Evolutionary conservation across 1,139 yeast genomes (phyloP).

Genomic region (Geotrichum histeridarum): DNA sequence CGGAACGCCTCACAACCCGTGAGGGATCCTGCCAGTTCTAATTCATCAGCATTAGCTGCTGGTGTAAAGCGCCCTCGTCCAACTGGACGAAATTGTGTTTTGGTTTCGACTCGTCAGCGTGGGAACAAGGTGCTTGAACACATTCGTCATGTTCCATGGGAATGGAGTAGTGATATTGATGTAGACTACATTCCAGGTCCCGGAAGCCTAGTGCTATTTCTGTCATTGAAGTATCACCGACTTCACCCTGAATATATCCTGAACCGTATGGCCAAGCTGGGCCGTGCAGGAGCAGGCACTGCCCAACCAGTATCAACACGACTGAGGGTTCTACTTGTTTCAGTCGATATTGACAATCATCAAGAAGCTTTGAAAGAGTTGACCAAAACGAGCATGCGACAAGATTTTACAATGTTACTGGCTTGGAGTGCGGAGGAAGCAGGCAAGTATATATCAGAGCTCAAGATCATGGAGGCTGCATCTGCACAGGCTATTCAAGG

Average conservation of each 20-base stretch:
- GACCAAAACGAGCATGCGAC: conserved; percentile 63
- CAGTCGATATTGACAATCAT: conserved; percentile 74
- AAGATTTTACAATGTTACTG: conserved; percentile 59
- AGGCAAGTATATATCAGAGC: conserved; percentile 55
- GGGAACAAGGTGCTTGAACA: conserved; percentile 55
- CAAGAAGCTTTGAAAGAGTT: conserved; percentile 65
- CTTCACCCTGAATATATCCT: conserved; percentile 83
- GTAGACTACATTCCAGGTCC: conserved; percentile 64
- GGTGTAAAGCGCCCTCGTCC: conserved; percentile 15
- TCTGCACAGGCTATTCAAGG: conserved; percentile 40
- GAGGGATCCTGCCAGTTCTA: neutral
- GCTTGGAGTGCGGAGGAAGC: conserved; percentile 88
- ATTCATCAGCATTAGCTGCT: conserved; percentile 3
- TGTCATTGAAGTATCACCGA: conserved; percentile 74
- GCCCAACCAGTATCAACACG: conserved; percentile 31
- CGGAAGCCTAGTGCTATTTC: conserved; percentile 62
- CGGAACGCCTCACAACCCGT: conserved; percentile 1
- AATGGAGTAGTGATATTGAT: conserved; percentile 41
- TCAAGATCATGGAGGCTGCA: conserved; percentile 6
- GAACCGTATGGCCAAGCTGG: conserved; percentile 57
- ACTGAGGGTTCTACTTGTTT: conserved; percentile 60
- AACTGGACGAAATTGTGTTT: conserved; percentile 31
- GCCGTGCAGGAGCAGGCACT: conserved; percentile 33
- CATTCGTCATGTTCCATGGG: conserved; percentile 48
- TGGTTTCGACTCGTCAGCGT: conserved; percentile 52